phyloP scores from a whole-genome alignment of 164 flowering plant genomes.

The Macadamia integrifolia region DNA sequence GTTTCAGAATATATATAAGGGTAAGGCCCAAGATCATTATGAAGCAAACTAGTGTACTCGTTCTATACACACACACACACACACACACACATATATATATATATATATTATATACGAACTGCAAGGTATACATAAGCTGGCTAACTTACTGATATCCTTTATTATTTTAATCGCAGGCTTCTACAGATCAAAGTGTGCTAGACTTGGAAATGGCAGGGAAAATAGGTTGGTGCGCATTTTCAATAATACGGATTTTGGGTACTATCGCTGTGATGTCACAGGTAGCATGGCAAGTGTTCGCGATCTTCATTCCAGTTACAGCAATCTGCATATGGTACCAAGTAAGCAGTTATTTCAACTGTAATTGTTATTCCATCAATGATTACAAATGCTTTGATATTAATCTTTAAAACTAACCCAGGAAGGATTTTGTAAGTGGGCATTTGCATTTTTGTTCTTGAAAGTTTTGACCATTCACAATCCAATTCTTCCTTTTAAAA shows the following conservation, averaged over 20 bases:
- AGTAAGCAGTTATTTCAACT: constrained; percentile 30
- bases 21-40: no score
- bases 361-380: neutral
- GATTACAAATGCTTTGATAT: neutral
- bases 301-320: constrained; percentile 80
- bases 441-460: neutral
- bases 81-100: no score
- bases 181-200: constrained; percentile 85
- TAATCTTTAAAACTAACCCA: neutral
- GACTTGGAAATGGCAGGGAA: constrained; percentile 72
- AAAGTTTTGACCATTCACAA: neutral
- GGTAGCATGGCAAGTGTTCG: constrained; percentile 92
- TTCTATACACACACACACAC: no score
- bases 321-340: constrained; percentile 90
- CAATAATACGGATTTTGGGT: constrained; percentile 73
- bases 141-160: neutral
- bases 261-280: constrained; percentile 92
- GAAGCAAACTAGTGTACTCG: no score
- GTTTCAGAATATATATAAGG: no score
- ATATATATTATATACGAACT: no score
- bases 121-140: no score
- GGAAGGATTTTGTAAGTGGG: neutral
- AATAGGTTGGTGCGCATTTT: constrained; percentile 93
- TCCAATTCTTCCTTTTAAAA: neutral
- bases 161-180: constrained; percentile 45